Percentiles rank a stretch among this genome's conserved stretches.
phyloP scores from a whole-genome alignment of 2,329 filamentous ascomycete species.

The Diaporthe australafricana region DNA sequence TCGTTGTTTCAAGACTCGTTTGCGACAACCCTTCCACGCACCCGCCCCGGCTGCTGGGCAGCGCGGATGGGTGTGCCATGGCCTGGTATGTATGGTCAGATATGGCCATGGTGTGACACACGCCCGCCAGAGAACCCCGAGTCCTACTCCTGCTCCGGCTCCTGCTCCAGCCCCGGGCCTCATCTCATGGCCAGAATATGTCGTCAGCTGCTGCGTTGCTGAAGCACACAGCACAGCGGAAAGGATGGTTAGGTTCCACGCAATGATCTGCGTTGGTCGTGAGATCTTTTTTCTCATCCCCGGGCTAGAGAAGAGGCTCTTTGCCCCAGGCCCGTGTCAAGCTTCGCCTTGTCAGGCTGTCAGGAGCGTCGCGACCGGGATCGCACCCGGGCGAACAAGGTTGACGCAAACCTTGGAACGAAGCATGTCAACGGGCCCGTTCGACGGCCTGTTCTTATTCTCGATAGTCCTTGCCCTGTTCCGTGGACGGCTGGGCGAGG shows the following conservation, averaged over 20 bases:
- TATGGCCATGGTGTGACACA: constrained; percentile 19
- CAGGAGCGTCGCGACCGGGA: not conserved
- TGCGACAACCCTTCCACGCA: constrained; percentile 1
- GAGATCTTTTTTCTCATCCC: no score
- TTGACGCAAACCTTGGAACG: not conserved
- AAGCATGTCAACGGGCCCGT: not conserved
- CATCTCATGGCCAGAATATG: not conserved
- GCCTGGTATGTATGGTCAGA: not conserved
- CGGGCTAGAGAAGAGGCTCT: not conserved
- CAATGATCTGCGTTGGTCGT: no score
- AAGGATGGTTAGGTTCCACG: no score
- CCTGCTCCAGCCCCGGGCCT: not conserved
- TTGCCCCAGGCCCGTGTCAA: not conserved
- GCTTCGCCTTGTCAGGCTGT: constrained; percentile 9
- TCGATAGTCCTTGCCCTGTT: no score
- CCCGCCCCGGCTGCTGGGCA: not conserved
- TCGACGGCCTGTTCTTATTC: no score
- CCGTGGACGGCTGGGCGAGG: not conserved
- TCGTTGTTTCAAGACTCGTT: constrained; percentile 34
- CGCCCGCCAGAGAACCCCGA: not conserved
- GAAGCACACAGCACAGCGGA: no score
- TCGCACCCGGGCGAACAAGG: not conserved
- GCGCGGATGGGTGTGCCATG: not conserved
- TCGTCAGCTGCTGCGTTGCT: not conserved
- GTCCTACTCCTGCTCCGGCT: not conserved